Base-by-base conservation (phyloP, 371 early-diverging fungal species). In the Mortierella sp. region DNA sequence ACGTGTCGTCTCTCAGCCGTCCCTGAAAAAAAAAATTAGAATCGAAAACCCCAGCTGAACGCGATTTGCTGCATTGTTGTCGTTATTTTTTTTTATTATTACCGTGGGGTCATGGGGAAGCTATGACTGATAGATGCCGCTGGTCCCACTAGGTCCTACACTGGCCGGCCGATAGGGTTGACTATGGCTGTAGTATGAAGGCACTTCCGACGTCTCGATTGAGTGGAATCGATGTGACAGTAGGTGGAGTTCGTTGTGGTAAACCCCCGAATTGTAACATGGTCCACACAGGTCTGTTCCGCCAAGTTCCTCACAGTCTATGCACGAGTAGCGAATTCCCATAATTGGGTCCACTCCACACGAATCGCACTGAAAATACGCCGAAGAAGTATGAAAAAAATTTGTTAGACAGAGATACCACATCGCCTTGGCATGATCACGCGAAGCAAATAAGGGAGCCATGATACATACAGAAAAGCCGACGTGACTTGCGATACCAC, bases 291-390 rank as follows among this genome's bases (percentile, higher is more conserved):
- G 52, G 73, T 86, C 82, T 26, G 80, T 82, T 10, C 87, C 80
- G 52, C 87, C 87, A 16, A 80, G 48, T 11, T 75, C 84, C 77
- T 91, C 91, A 75, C 94, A 94, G n/a, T 92, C 88, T 21, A 89
- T 88, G 75, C 94, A 94, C 58, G 92, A 92, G 78, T 92, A 92
- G 0, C 91, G 90, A 11, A 89, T 88, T 21, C 94, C 94, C 31
- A 92, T 82, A 75, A 94, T 94, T 7, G 94, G 94, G 60, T 93
- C 93, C 47, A 89, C 88, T 19, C 92, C 92, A 81, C 94, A 94
- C 10, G 84, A 84, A 87, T 92, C 91, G 74, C 93, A 94, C 94
- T 84, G 14, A 73, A 28, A 11, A 4, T 24, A n/a, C 4, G 38
- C 10, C 6, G 28, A 60, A 75, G 42, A 26, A 38, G 16, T 48